Conservation (phyloP, 2,329 filamentous ascomycete species). For the Talaromyces rugulosus region DNA sequence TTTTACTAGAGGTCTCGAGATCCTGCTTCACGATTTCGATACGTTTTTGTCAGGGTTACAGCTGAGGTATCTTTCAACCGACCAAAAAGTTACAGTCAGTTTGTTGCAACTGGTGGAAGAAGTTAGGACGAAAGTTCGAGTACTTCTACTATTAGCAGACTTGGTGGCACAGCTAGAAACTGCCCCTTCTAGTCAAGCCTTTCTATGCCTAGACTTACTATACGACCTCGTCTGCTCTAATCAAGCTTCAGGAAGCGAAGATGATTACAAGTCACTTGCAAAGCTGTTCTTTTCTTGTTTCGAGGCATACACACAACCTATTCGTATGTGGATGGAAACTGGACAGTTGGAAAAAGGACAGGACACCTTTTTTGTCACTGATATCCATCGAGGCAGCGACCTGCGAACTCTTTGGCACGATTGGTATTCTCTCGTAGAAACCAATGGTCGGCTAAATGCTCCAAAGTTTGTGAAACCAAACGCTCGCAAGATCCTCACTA, state of each 20-base stretch:
- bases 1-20: slow-evolving; percentile 61
- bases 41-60: slow-evolving; percentile 57
- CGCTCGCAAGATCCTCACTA: slow-evolving; percentile 70
- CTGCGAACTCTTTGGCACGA: slow-evolving; percentile 69
- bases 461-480: slow-evolving; percentile 71
- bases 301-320: slow-evolving; percentile 73
- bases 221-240: slow-evolving; percentile 66
- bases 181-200: slow-evolving; percentile 46
- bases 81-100: slow-evolving; percentile 59
- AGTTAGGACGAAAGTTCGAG: slow-evolving; percentile 50
- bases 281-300: slow-evolving; percentile 76
- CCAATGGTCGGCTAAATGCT: slow-evolving; percentile 57
- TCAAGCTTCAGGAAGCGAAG: slow-evolving; percentile 64
- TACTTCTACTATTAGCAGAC: slow-evolving; percentile 57
- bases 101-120: slow-evolving; percentile 59
- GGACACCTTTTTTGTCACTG: slow-evolving; percentile 70
- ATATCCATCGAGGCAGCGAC: slow-evolving; percentile 53
- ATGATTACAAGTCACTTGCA: slow-evolving; percentile 60
- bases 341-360: slow-evolving; percentile 65
- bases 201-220: slow-evolving; percentile 73
- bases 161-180: slow-evolving; percentile 58
- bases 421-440: slow-evolving; percentile 63
- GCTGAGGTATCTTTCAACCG: slow-evolving; percentile 53
- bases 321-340: slow-evolving; percentile 78
- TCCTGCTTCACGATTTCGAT: slow-evolving; percentile 58